phyloP scores from a whole-genome alignment of 2,329 filamentous ascomycete species.

The Scytalidium lignicola region DNA sequence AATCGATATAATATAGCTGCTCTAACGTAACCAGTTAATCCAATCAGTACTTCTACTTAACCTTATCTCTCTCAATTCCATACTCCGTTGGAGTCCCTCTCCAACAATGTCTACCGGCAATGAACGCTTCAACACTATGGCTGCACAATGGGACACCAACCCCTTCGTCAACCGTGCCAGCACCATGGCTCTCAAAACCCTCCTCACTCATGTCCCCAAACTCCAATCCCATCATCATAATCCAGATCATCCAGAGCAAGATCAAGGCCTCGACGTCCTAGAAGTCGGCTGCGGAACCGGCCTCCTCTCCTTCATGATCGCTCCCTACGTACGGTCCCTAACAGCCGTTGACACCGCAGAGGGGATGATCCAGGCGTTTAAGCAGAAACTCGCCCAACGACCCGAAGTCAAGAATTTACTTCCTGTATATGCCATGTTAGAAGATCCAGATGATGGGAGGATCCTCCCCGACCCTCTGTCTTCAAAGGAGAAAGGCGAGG shows the following conservation, averaged over 20 bases:
- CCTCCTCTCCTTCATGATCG: constrained; percentile 61
- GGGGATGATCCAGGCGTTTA: constrained; percentile 50
- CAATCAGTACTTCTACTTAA: not conserved
- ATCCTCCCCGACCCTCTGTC: constrained; percentile 29
- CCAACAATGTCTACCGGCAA: constrained; percentile 21
- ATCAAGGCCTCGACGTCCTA: constrained; percentile 53
- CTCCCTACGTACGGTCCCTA: constrained; percentile 41
- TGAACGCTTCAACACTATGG: constrained; percentile 49
- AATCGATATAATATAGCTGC: too few species aligned
- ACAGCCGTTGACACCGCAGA: constrained; percentile 48
- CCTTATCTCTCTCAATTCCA: not conserved
- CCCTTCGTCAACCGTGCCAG: constrained; percentile 42
- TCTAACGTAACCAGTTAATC: too few species aligned
- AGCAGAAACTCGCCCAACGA: constrained; percentile 33
- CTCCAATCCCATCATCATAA: constrained; percentile 15
- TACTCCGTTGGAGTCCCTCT: too few species aligned
- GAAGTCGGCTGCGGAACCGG: constrained; percentile 94
- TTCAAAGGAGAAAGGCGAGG: not conserved
- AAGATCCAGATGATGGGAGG: constrained; percentile 42
- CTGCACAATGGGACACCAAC: constrained; percentile 49
- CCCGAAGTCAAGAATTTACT: constrained; percentile 35
- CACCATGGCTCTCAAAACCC: constrained; percentile 38
- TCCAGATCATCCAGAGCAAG: not conserved
- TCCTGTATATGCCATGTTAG: constrained; percentile 41
- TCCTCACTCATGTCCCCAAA: constrained; percentile 34